Evolutionary conservation across 2,329 filamentous ascomycete species (phyloP).

Genomic region (Aspergillus fructus): DNA sequence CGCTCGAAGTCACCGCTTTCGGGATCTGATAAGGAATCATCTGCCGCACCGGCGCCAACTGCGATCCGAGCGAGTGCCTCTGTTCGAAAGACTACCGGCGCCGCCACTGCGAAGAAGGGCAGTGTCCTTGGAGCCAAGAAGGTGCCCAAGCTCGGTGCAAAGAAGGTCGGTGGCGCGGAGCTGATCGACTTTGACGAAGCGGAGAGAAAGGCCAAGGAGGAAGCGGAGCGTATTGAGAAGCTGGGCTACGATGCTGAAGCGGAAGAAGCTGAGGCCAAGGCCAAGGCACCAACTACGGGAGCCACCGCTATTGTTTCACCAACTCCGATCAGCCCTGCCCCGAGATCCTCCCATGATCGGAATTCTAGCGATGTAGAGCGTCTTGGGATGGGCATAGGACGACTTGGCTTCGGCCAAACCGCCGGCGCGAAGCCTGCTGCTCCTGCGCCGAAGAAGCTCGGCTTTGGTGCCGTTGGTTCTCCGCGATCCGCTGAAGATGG

Average conservation of each 20-base stretch:
- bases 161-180: slow-evolving; percentile 76
- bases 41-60: slow-evolving; percentile 55
- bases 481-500: slow-evolving; percentile 69
- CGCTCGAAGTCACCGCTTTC: slow-evolving; percentile 81
- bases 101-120: slow-evolving; percentile 70
- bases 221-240: slow-evolving; percentile 93
- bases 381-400: slow-evolving; percentile 81
- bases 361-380: slow-evolving; percentile 78
- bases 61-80: slow-evolving; percentile 74
- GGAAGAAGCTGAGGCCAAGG: slow-evolving; percentile 53
- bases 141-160: slow-evolving; percentile 78
- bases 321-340: slow-evolving; percentile 70
- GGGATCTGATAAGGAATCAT: slow-evolving; percentile 51
- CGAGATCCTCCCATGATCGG: slow-evolving; percentile 52
- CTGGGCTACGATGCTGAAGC: slow-evolving; percentile 93
- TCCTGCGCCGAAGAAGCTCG: slow-evolving; percentile 73
- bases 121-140: slow-evolving; percentile 88
- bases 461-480: slow-evolving; percentile 81
- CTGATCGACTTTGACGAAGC: slow-evolving; percentile 95
- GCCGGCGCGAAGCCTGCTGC: slow-evolving; percentile 61
- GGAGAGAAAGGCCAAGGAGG: slow-evolving; percentile 95
- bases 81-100: slow-evolving; percentile 70
- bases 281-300: slow-evolving; percentile 42
- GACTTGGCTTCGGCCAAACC: slow-evolving; percentile 85
- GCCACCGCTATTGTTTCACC: slow-evolving; percentile 69